Evolutionary conservation across 345 rosid species (phyloP).

Genomic region (Bruguiera gymnorhiza): DNA sequence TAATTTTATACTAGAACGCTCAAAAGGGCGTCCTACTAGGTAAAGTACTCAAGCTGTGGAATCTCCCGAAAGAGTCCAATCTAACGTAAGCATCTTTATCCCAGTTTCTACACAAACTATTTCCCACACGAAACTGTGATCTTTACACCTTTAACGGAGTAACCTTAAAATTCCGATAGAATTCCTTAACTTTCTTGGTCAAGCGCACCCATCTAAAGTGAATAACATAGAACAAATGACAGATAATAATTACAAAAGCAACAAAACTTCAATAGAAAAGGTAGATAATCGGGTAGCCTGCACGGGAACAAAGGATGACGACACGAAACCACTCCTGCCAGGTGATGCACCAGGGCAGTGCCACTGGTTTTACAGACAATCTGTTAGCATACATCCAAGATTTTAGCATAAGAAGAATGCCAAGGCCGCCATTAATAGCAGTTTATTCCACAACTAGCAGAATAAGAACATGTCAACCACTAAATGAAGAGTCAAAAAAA

Average conservation of each 20-base stretch:
- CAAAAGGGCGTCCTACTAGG: too few species aligned
- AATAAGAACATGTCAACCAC: not conserved
- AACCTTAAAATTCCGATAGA: too few species aligned
- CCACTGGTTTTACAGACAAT: constrained; percentile 13
- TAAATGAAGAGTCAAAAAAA: not conserved
- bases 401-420: constrained; percentile 4
- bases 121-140: too few species aligned
- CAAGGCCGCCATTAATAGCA: too few species aligned
- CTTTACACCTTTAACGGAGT: too few species aligned
- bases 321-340: not conserved
- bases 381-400: constrained; percentile 11
- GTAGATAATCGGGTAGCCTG: not conserved
- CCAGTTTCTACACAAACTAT: too few species aligned
- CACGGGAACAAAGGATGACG: not conserved
- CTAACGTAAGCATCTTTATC: too few species aligned
- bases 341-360: constrained; percentile 6
- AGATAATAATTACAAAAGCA: not conserved
- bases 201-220: not conserved
- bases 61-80: too few species aligned
- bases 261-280: not conserved
- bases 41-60: too few species aligned
- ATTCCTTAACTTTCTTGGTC: not conserved
- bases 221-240: not conserved
- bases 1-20: not conserved
- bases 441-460: too few species aligned